phyloP scores from a whole-genome alignment of 164 flowering plant species.

The Berberis thunbergii region DNA sequence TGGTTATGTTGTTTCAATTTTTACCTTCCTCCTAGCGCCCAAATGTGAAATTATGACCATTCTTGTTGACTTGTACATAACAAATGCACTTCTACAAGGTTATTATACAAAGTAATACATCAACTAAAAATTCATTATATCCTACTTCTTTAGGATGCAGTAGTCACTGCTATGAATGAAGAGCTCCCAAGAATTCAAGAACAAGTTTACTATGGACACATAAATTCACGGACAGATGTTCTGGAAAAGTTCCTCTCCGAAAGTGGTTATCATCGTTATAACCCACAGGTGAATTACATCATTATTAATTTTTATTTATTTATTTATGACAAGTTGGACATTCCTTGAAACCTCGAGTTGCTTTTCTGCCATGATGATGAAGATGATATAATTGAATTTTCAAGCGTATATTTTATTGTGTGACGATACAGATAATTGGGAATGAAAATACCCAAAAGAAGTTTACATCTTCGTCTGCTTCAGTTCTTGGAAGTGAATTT shows the following conservation, averaged over 20 bases:
- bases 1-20: no score
- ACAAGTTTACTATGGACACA: conserved; percentile 94
- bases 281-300: conserved; percentile 57
- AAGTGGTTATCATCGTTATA: conserved; percentile 74
- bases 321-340: not conserved
- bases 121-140: conserved; percentile 1
- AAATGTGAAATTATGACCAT: not conserved
- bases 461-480: conserved; percentile 51
- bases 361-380: no score
- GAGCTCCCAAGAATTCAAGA: conserved; percentile 97
- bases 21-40: no score
- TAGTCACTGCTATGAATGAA: conserved; percentile 85
- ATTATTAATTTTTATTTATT: not conserved
- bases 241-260: conserved; percentile 83
- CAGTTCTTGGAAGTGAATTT: conserved; percentile 43
- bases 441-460: conserved; percentile 58
- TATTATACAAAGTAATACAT: no score
- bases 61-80: not conserved
- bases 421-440: conserved; percentile 49
- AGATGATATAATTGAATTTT: no score
- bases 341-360: no score
- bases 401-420: not conserved
- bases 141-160: conserved; percentile 55
- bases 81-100: no score
- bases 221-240: conserved; percentile 70